Conservation (phyloP, 345 rosid genomes). For the Acer saccharum region DNA sequence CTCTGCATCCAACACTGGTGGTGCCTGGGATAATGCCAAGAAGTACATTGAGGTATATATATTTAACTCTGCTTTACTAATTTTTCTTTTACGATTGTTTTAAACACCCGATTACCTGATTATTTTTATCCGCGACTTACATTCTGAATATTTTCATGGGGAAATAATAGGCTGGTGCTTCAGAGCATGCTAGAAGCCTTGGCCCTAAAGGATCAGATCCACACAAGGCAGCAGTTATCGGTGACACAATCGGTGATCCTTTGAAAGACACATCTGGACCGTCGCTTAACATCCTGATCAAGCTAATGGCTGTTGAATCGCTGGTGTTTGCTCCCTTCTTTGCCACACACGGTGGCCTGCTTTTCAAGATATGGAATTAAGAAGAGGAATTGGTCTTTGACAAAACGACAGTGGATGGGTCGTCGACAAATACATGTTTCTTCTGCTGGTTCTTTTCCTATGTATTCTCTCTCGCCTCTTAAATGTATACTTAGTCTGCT, state of each 20-base stretch:
- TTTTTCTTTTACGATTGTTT: background rate
- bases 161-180: slow-evolving; percentile 69
- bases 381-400: slow-evolving; percentile 2
- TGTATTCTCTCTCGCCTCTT: background rate
- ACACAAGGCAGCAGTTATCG: slow-evolving; percentile 95
- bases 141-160: background rate
- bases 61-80: background rate
- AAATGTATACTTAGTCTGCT: slow-evolving; percentile 23
- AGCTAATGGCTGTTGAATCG: slow-evolving; percentile 97
- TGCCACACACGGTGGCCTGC: slow-evolving; percentile 92
- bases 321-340: slow-evolving; percentile 97
- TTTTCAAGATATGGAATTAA: slow-evolving; percentile 54
- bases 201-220: slow-evolving; percentile 97
- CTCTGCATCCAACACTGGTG: slow-evolving; percentile 97
- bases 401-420: no score
- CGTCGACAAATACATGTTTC: background rate
- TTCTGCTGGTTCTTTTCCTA: background rate
- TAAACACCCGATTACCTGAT: background rate
- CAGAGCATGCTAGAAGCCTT: slow-evolving; percentile 83
- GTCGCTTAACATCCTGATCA: slow-evolving; percentile 93
- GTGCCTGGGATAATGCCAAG: slow-evolving; percentile 99
- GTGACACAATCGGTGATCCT: slow-evolving; percentile 97
- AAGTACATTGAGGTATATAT: slow-evolving; percentile 85
- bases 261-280: slow-evolving; percentile 98
- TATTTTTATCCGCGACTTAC: background rate